phyloP scores from a whole-genome alignment of 345 rosid genomes.

The Dovyalis caffra region DNA sequence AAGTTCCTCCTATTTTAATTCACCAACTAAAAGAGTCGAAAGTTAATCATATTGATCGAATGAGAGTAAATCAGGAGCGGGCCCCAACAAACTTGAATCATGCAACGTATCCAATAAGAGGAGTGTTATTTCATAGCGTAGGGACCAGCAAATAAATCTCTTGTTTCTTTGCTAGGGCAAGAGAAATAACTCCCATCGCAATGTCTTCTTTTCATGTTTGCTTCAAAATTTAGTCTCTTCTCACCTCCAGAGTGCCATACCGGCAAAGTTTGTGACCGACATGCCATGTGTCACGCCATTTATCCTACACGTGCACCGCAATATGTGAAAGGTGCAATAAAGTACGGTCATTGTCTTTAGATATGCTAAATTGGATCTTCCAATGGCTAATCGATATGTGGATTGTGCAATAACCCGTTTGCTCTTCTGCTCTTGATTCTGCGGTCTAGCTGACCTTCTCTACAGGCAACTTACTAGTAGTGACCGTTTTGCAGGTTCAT shows the following conservation, averaged over 20 bases:
- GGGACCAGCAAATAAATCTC: conserved; percentile 2
- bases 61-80: background rate
- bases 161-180: background rate
- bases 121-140: background rate
- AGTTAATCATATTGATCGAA: no score
- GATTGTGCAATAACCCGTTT: background rate
- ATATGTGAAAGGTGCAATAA: background rate
- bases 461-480: no score
- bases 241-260: no score
- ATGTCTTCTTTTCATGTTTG: background rate
- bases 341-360: background rate
- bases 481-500: no score
- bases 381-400: background rate
- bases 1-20: no score
- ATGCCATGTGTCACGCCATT: background rate
- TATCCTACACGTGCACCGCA: background rate
- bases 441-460: background rate
- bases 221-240: conserved; percentile 11
- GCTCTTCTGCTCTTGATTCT: background rate
- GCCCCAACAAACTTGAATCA: background rate
- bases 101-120: background rate
- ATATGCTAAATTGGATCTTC: background rate
- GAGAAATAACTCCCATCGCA: background rate
- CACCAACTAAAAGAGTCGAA: no score
- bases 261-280: background rate